Evolutionary conservation across 1,284 basidiomycete species (phyloP).

Genomic region (Ceratobasidium sp.): DNA sequence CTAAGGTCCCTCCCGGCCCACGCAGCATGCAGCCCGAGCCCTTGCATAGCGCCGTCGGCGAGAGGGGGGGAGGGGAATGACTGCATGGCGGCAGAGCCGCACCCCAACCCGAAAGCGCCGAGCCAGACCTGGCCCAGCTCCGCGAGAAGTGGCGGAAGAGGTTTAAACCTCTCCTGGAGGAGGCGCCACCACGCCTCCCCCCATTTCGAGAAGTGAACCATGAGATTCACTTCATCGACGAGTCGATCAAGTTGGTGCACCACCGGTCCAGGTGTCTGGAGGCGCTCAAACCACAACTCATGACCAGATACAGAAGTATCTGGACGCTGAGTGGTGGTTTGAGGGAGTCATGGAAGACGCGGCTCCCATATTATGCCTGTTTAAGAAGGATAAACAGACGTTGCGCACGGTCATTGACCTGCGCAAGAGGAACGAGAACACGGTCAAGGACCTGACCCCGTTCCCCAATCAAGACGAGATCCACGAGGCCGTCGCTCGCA

Average conservation of each 20-base stretch:
- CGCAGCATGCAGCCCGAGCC: not conserved
- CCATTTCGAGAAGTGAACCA: constrained; percentile 35
- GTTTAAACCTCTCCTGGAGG: not conserved
- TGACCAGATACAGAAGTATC: constrained; percentile 45
- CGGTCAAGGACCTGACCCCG: constrained; percentile 53
- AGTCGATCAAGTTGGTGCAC: not conserved
- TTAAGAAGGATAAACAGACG: constrained; percentile 50
- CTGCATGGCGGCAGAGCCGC: not conserved
- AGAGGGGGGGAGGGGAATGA: not conserved
- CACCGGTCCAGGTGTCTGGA: constrained; percentile 20
- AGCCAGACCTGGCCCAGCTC: not conserved
- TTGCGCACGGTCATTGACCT: constrained; percentile 56
- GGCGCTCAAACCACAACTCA: constrained; percentile 15
- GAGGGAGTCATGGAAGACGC: constrained; percentile 49
- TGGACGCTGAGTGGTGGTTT: constrained; percentile 51
- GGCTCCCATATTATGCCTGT: constrained; percentile 55
- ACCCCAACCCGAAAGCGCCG: not conserved
- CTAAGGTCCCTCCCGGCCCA: not conserved
- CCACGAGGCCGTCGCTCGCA: constrained; percentile 47
- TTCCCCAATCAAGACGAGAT: constrained; percentile 56
- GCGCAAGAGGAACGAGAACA: constrained; percentile 55
- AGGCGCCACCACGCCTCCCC: not conserved
- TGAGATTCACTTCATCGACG: constrained; percentile 35
- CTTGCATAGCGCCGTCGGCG: not conserved
- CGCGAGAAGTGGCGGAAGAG: not conserved